A percentile compares a stretch with the other conserved stretches of the same genome.
Evolutionary conservation across 352 stramenopile species (phyloP).

Genomic region (Phytophthora constricta): DNA sequence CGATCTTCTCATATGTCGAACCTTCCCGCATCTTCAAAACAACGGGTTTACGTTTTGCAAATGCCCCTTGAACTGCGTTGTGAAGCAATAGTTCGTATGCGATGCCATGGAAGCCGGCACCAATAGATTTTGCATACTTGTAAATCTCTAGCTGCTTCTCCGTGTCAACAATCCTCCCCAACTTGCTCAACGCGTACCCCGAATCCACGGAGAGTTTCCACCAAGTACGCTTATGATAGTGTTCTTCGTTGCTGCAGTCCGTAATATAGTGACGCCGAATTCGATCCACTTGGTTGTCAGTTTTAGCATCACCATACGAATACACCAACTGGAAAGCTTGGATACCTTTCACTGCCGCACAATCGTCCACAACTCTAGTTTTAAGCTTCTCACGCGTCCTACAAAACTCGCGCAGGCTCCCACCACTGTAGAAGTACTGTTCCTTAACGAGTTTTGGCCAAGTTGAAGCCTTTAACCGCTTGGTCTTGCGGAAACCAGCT

Average conservation of each 20-base stretch:
- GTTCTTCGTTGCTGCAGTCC: constrained; percentile 10
- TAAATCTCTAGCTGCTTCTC: constrained; percentile 23
- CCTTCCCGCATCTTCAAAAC: constrained; percentile 29
- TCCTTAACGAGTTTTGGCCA: constrained; percentile 24
- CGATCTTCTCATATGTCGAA: constrained; percentile 21
- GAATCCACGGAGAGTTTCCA: constrained; percentile 22
- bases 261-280: constrained; percentile 30
- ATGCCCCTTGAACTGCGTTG: constrained; percentile 19
- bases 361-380: constrained; percentile 2
- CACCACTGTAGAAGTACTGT: constrained; percentile 34
- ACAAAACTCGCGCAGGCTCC: constrained; percentile 31
- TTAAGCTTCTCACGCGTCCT: background rate
- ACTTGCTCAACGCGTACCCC: constrained; percentile 17
- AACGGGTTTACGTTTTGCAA: constrained; percentile 17
- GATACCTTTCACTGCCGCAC: background rate
- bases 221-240: constrained; percentile 9
- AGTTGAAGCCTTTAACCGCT: background rate
- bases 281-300: constrained; percentile 16
- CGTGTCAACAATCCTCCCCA: constrained; percentile 22
- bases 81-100: constrained; percentile 24
- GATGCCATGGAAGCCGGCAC: constrained; percentile 13
- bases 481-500: constrained; percentile 20
- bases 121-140: constrained; percentile 30
- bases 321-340: constrained; percentile 23
- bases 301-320: constrained; percentile 9